These are phyloP conservation scores for Colletotrichum sp. DNA, from an alignment of 2,329 filamentous ascomycete species.

Conservation along the genomic window DNA sequence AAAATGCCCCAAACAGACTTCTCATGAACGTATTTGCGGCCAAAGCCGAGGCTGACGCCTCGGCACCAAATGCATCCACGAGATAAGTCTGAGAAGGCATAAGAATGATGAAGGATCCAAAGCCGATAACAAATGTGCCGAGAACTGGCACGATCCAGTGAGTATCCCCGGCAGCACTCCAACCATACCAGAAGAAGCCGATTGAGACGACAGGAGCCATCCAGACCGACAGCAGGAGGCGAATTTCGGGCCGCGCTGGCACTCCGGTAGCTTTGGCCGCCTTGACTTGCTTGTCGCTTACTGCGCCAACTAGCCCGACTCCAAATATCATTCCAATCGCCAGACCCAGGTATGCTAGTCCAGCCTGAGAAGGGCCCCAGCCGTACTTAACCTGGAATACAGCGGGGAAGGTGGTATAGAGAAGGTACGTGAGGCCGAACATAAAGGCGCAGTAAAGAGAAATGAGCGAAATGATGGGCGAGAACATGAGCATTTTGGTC, in stretches of 20 bases:
- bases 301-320: background rate
- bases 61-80: constrained; percentile 31
- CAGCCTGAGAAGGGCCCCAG: constrained; percentile 31
- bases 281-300: background rate
- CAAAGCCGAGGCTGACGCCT: background rate
- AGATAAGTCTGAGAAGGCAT: constrained; percentile 16
- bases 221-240: background rate
- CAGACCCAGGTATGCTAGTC: constrained; percentile 9
- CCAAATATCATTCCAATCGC: constrained; percentile 6
- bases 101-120: constrained; percentile 50
- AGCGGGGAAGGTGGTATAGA: constrained; percentile 55
- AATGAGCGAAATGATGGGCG: constrained; percentile 47
- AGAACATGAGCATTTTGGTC: constrained; percentile 52
- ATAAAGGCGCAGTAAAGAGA: constrained; percentile 46
- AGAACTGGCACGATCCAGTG: constrained; percentile 68
- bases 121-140: constrained; percentile 56
- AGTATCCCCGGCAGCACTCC: constrained; percentile 53
- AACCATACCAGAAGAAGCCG: constrained; percentile 63
- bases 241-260: background rate
- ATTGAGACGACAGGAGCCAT: constrained; percentile 22
- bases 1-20: constrained; percentile 13
- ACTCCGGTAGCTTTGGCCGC: background rate
- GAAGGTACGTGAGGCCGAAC: constrained; percentile 55
- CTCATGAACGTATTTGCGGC: constrained; percentile 1
- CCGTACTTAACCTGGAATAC: constrained; percentile 48